These are phyloP conservation scores for Starmerella lactis-condensi DNA, from an alignment of 805 yeast genomes.

Conservation along the genomic window DNA sequence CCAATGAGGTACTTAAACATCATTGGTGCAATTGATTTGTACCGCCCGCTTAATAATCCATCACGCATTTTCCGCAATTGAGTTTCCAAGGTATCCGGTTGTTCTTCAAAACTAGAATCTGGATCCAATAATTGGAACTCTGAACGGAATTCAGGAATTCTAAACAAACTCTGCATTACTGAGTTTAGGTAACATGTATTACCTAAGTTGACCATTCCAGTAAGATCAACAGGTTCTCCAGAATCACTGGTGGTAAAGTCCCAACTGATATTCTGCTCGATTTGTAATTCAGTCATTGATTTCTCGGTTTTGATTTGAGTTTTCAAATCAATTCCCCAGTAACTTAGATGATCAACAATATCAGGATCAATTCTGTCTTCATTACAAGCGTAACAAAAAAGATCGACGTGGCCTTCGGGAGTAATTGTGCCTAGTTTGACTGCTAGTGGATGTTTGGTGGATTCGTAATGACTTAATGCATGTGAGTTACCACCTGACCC, in stretches of 20 bases:
- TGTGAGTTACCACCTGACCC: constrained; percentile 89
- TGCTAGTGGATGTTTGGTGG: constrained; percentile 55
- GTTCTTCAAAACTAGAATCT: constrained; percentile 21
- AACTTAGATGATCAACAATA: constrained; percentile 30
- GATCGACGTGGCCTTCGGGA: constrained; percentile 52
- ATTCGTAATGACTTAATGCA: constrained; percentile 54
- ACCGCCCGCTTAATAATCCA: constrained; percentile 59
- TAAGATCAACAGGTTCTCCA: constrained; percentile 42
- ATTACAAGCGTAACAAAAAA: constrained; percentile 73
- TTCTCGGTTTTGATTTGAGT: constrained; percentile 60
- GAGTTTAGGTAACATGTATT: constrained; percentile 84
- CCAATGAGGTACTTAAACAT: constrained; percentile 65
- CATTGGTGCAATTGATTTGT: constrained; percentile 51
- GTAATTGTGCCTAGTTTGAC: constrained; percentile 81
- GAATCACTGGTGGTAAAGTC: constrained; percentile 60
- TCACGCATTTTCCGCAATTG: constrained; percentile 67
- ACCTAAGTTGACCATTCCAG: constrained; percentile 80
- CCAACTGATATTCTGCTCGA: constrained; percentile 88
- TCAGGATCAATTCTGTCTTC: constrained; percentile 72
- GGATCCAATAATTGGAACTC: constrained; percentile 17
- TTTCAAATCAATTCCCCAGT: constrained; percentile 48
- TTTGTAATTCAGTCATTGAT: constrained; percentile 67
- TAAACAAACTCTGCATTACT: constrained; percentile 53
- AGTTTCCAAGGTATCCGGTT: constrained; percentile 46
- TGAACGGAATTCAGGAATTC: constrained; percentile 21